Evolutionary conservation across 139 green algal species (phyloP).

Genomic region (Micromonas pusilla): DNA sequence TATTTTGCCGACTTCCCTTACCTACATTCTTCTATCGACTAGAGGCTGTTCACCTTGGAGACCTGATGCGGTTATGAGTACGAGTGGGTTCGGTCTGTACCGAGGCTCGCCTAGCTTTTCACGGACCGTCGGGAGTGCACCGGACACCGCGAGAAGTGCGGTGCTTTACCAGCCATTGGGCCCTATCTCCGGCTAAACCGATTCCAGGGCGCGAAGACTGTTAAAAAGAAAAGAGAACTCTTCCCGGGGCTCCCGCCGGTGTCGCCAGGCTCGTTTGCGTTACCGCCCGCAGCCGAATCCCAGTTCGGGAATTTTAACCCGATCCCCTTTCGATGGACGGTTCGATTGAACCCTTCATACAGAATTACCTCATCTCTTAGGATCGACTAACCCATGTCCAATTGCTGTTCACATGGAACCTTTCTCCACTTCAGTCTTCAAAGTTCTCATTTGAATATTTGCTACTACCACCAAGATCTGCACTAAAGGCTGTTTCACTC

Average conservation of each 20-base stretch:
- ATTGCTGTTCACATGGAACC: slow-evolving; percentile 93
- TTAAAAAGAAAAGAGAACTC: slow-evolving; percentile 96
- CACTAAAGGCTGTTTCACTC: slow-evolving; percentile 76
- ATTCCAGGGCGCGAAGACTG: slow-evolving; percentile 76
- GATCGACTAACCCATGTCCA: slow-evolving; percentile 91
- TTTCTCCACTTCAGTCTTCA: slow-evolving; percentile 87
- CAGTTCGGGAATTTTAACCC: slow-evolving; percentile 91
- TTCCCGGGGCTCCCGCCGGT: slow-evolving; percentile 71
- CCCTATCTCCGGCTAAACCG: slow-evolving; percentile 81
- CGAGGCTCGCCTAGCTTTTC: slow-evolving; percentile 73
- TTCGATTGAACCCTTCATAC: slow-evolving; percentile 72
- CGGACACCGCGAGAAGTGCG: slow-evolving; percentile 74
- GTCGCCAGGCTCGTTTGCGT: slow-evolving; percentile 76
- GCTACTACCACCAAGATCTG: slow-evolving; percentile 93
- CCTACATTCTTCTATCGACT: slow-evolving; percentile 91
- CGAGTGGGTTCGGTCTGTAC: slow-evolving; percentile 69
- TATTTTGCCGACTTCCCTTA: slow-evolving; percentile 95
- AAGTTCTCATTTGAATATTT: slow-evolving; percentile 93
- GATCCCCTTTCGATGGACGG: slow-evolving; percentile 81
- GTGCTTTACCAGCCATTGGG: slow-evolving; percentile 76
- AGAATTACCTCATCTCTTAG: slow-evolving; percentile 82
- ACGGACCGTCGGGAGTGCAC: slow-evolving; percentile 75
- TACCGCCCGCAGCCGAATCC: slow-evolving; percentile 72
- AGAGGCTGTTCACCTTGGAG: slow-evolving; percentile 94
- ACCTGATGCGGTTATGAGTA: slow-evolving; percentile 95